Conservation (phyloP, 164 flowering plant species). For the Sextonia rubra region DNA sequence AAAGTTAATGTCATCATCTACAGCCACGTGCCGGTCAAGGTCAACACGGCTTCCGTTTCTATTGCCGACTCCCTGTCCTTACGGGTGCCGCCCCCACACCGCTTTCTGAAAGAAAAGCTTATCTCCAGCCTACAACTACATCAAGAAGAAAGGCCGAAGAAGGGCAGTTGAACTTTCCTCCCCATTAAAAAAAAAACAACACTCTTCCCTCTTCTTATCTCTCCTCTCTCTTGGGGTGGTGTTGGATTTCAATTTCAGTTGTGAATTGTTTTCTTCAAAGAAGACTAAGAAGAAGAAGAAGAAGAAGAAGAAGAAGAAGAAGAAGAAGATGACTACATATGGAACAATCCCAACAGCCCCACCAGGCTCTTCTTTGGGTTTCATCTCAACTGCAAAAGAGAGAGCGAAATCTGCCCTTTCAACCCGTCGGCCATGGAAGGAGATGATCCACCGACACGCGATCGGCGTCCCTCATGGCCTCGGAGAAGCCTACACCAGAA, state of each 20-base stretch:
- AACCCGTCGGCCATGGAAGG: conserved; percentile 49
- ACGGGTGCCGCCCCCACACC: not conserved
- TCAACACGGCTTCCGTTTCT: not conserved
- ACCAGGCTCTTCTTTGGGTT: conserved; percentile 11
- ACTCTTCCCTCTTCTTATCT: not conserved
- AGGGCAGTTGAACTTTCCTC: no score
- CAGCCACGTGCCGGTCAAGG: not conserved
- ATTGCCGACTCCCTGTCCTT: not conserved
- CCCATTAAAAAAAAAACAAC: no score
- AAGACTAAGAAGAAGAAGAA: no score
- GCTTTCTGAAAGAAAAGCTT: not conserved
- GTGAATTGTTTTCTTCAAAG: no score
- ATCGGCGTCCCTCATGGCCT: conserved; percentile 27
- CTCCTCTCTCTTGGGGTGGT: not conserved
- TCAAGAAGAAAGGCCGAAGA: not conserved
- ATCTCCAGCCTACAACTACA: not conserved
- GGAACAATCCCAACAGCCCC: conserved; percentile 45
- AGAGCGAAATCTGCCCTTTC: conserved; percentile 27
- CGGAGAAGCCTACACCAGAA: conserved; percentile 18
- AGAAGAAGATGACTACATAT: conserved; percentile 37
- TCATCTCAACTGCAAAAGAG: conserved; percentile 34
- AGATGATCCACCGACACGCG: conserved; percentile 27
- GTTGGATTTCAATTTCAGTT: not conserved
- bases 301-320: no score
- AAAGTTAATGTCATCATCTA: no score